A percentile compares a stretch with the other conserved stretches of the same genome.
phyloP scores from a whole-genome alignment of 2,329 filamentous ascomycete species.

The Microsporum ferrugineum region DNA sequence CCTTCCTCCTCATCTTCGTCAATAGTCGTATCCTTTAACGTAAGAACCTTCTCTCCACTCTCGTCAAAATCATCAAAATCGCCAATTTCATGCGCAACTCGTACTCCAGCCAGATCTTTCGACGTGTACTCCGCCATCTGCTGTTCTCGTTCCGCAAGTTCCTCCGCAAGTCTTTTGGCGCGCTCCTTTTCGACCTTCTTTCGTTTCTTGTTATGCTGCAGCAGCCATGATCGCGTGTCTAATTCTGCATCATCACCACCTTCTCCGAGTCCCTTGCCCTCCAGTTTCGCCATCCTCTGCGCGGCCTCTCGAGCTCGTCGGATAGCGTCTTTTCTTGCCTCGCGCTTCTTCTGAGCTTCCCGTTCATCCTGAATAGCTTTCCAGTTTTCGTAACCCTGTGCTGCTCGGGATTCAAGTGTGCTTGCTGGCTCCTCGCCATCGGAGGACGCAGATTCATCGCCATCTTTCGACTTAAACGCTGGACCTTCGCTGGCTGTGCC shows the following conservation, averaged over 20 bases:
- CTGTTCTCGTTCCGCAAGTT: slow-evolving; percentile 65
- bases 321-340: slow-evolving; percentile 69
- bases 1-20: slow-evolving; percentile 73
- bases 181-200: slow-evolving; percentile 73
- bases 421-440: slow-evolving; percentile 61
- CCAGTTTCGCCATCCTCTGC: slow-evolving; percentile 60
- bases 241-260: slow-evolving; percentile 48
- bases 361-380: slow-evolving; percentile 55
- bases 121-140: slow-evolving; percentile 65
- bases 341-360: slow-evolving; percentile 62
- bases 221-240: slow-evolving; percentile 78
- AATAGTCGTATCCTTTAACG: slow-evolving; percentile 85
- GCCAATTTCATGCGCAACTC: slow-evolving; percentile 75
- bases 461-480: slow-evolving; percentile 44
- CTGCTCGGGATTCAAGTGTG: slow-evolving; percentile 61
- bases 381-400: slow-evolving; percentile 37
- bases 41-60: slow-evolving; percentile 72
- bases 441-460: slow-evolving; percentile 31
- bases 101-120: slow-evolving; percentile 77
- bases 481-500: slow-evolving; percentile 46
- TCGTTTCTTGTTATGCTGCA: slow-evolving; percentile 82
- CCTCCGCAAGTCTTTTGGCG: slow-evolving; percentile 58
- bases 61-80: slow-evolving; percentile 72
- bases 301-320: slow-evolving; percentile 79
- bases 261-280: slow-evolving; percentile 78